Base-by-base conservation (phyloP, 208 protist species). In the Leishmania lainsoni region DNA sequence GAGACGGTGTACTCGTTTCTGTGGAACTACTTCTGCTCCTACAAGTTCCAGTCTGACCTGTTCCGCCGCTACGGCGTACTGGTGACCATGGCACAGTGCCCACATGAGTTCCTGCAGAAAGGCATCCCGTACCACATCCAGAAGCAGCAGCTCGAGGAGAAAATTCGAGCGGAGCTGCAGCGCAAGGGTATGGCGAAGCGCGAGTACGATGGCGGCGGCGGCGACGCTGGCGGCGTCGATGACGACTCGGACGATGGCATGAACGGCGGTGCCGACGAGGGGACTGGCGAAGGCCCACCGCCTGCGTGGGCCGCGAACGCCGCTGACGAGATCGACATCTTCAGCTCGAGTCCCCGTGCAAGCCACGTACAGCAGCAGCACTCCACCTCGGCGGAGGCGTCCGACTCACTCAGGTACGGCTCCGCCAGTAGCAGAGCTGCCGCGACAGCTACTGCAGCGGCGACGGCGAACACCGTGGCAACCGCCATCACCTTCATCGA, bases 21-120 rank as follows among this genome's bases (percentile, higher is more conserved):
- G 70, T 95, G 88, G 88, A 97, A 96, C 73, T 90, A 91, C 14
- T 91, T 89, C 76, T 89, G 83, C 63, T 97, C 94, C 39, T 92
- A 93, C 79, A 66, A 88, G 59, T 80, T 96, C 54, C 94, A 97
- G 79, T 52, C 72, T 5, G 90, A 87, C 5, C 81, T 97, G 12
- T 97, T 95, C 78, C 82, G 86, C 51, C 87, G 88, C 45, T 92
- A 87, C 80, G 94, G 94, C 39, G 92, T 96, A 32, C 83, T 97
- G 65, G 78, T 97, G 61, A 95, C 91, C 56, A 95, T 95, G 91
- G 92, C 94, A 48, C 71, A 83, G 72, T 96, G 92, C 83, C 88
- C 89, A 42, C 91, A 96, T 80, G 87, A 91, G n/a, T 96, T 95
- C 79, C 77, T 94, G 14, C 83, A 85, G 66, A 92, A 93, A 78